Conservation (phyloP, 768 basidiomycete species). For the Agrocybe pediades region DNA sequence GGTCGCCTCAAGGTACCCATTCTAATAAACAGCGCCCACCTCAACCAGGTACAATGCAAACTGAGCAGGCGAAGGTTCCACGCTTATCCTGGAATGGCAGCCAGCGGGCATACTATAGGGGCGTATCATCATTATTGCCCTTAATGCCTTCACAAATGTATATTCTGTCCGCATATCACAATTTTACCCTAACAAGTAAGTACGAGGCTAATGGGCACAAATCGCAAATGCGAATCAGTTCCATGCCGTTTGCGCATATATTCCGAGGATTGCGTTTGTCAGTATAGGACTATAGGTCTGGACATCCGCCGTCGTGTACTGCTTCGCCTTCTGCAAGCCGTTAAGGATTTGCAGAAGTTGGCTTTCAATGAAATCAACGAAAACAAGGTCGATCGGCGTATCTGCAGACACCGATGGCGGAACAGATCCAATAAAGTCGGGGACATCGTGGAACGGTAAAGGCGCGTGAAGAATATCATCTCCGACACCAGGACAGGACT, state of each 20-base stretch:
- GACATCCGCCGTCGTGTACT: constrained; percentile 55
- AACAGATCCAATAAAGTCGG: constrained; percentile 60
- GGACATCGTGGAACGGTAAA: constrained; percentile 53
- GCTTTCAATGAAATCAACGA: constrained; percentile 66
- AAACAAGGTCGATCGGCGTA: constrained; percentile 71
- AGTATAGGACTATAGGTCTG: constrained; percentile 53
- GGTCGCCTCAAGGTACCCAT: too few species aligned
- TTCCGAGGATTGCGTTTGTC: constrained; percentile 52
- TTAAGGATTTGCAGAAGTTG: constrained; percentile 60
- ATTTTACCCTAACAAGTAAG: too few species aligned
- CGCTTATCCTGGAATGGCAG: too few species aligned
- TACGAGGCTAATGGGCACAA: background rate
- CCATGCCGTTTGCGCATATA: constrained; percentile 55
- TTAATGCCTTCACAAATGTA: too few species aligned
- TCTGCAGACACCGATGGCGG: constrained; percentile 50
- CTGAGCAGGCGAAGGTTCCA: too few species aligned
- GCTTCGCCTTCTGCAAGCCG: constrained; percentile 45
- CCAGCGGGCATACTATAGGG: too few species aligned
- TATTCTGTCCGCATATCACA: too few species aligned
- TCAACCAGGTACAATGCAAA: too few species aligned
- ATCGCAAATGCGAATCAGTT: constrained; percentile 27
- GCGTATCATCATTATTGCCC: too few species aligned
- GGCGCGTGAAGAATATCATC: constrained; percentile 73
- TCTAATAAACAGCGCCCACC: too few species aligned
- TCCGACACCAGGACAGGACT: constrained; percentile 74